A percentile compares a stretch with the other conserved stretches of the same genome.
Evolutionary conservation across 2,329 filamentous ascomycete genomes (phyloP).

Genomic region (Fusarium sp.): DNA sequence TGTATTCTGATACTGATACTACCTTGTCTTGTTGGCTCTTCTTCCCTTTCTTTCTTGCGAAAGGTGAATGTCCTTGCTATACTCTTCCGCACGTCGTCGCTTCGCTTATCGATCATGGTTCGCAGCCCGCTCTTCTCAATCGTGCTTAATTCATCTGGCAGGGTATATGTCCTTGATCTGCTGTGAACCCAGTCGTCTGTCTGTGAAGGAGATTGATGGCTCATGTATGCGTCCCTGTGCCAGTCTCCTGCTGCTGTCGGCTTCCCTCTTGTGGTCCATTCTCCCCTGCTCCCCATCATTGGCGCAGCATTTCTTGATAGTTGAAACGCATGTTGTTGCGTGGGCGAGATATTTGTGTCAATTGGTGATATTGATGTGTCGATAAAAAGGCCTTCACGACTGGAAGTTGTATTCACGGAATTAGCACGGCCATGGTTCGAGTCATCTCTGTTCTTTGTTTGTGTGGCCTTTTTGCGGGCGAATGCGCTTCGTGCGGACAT

Average conservation of each 20-base stretch:
- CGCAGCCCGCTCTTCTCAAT: constrained; percentile 65
- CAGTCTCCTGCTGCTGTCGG: constrained; percentile 32
- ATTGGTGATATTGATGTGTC: constrained; percentile 50
- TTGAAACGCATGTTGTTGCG: constrained; percentile 50
- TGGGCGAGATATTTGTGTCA: constrained; percentile 50
- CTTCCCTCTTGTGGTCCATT: constrained; percentile 14
- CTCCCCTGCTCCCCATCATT: constrained; percentile 1
- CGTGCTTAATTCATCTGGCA: constrained; percentile 59
- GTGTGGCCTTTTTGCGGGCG: constrained; percentile 66
- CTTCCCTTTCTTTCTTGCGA: constrained; percentile 57
- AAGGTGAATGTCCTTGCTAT: constrained; percentile 64
- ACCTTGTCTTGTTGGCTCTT: constrained; percentile 18
- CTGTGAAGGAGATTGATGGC: constrained; percentile 39
- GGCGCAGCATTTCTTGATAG: constrained; percentile 7
- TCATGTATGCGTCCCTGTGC: constrained; percentile 37
- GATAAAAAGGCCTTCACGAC: constrained; percentile 52
- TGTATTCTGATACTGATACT: constrained; percentile 28
- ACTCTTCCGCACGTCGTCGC: constrained; percentile 62
- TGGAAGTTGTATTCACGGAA: constrained; percentile 50
- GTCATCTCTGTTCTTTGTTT: constrained; percentile 52
- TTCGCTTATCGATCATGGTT: constrained; percentile 63
- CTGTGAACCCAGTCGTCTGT: constrained; percentile 56
- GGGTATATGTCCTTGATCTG: constrained; percentile 53
- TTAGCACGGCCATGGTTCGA: constrained; percentile 44
- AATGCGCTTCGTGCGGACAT: constrained; percentile 69